These are phyloP conservation scores for Sphaceloma murrayae DNA, from an alignment of 2,329 filamentous ascomycete species.

Conservation along the genomic window DNA sequence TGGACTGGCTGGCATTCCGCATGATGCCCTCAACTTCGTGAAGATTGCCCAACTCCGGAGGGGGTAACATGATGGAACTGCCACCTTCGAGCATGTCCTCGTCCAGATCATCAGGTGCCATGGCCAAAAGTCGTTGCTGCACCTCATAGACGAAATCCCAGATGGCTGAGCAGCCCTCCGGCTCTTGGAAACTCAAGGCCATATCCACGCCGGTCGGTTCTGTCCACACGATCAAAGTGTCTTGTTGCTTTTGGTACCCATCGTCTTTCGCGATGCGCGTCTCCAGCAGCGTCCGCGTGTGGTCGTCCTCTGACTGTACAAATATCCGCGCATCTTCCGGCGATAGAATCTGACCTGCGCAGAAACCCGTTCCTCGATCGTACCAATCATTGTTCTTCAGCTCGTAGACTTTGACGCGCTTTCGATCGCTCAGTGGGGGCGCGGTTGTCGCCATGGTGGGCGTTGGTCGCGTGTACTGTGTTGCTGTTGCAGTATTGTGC, in stretches of 20 bases:
- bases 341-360: slow-evolving; percentile 63
- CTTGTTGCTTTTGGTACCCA: slow-evolving; percentile 95
- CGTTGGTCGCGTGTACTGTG: too few species aligned
- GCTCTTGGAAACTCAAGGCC: slow-evolving; percentile 96
- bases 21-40: slow-evolving; percentile 77
- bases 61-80: slow-evolving; percentile 62
- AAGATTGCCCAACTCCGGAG: slow-evolving; percentile 72
- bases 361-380: slow-evolving; percentile 93
- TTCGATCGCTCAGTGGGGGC: slow-evolving; percentile 35
- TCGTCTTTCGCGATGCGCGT: slow-evolving; percentile 88
- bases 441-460: not conserved
- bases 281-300: slow-evolving; percentile 71
- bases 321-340: slow-evolving; percentile 78
- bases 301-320: slow-evolving; percentile 89
- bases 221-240: slow-evolving; percentile 97
- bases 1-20: slow-evolving; percentile 64
- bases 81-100: slow-evolving; percentile 75
- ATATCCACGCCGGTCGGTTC: slow-evolving; percentile 87
- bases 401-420: slow-evolving; percentile 96
- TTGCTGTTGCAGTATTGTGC: too few species aligned
- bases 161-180: slow-evolving; percentile 83
- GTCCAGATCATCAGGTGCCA: slow-evolving; percentile 66
- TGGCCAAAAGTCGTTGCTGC: slow-evolving; percentile 61
- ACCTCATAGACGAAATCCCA: slow-evolving; percentile 91
- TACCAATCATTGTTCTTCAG: slow-evolving; percentile 99